phyloP scores from a whole-genome alignment of 2,329 filamentous ascomycete genomes.

The Diplocarpon mali region DNA sequence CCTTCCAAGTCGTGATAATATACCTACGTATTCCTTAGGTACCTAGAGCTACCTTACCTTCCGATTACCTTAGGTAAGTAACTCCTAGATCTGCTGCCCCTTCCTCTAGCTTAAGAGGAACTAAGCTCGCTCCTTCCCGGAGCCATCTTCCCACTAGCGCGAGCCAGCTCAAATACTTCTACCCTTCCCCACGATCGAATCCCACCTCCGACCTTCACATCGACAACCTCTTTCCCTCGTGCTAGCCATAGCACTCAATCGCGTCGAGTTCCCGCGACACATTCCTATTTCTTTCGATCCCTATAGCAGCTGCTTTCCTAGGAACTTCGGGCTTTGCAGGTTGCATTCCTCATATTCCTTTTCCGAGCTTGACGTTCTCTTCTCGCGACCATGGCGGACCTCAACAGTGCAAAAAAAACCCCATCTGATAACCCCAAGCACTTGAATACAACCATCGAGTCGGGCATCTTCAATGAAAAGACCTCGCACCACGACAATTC shows the following conservation, averaged over 20 bases:
- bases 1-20: too few species aligned
- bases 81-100: too few species aligned
- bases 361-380: not conserved
- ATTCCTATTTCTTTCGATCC: not conserved
- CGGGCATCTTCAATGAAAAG: constrained; percentile 57
- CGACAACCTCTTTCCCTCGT: not conserved
- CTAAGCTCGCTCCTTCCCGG: too few species aligned
- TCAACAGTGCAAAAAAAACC: constrained; percentile 12
- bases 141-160: too few species aligned
- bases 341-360: not conserved
- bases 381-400: constrained; percentile 17
- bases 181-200: too few species aligned
- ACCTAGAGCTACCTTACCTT: too few species aligned
- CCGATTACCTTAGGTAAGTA: too few species aligned
- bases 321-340: not conserved
- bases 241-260: not conserved
- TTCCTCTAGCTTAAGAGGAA: too few species aligned
- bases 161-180: too few species aligned
- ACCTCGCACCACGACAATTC: constrained; percentile 28
- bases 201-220: too few species aligned
- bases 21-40: too few species aligned
- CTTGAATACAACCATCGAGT: constrained; percentile 53
- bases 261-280: not conserved
- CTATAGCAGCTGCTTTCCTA: constrained; percentile 3
- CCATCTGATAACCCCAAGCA: constrained; percentile 20